Evolutionary conservation across 164 flowering plant genomes (phyloP), one percentile per base, ranked within the genome.

Genomic region (Chimonanthus praecox): DNA sequence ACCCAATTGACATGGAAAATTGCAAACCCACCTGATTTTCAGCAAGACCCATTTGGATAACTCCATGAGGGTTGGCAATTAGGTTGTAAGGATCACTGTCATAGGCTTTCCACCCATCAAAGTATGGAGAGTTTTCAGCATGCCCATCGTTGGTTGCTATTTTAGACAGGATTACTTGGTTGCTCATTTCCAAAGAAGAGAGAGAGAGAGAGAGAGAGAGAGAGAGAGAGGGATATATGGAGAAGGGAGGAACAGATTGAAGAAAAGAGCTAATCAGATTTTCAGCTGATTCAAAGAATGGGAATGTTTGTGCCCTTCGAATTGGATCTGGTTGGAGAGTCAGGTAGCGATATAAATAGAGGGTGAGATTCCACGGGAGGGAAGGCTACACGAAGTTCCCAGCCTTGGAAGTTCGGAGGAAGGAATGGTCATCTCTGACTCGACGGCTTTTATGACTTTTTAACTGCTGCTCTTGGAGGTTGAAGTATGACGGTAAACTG

Each of bases 31-130:
- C 65, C 78, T 78, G 83, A 73, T 81, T 81, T 81, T 81, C 83
- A 20, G 83, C 79, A 47, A 81, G 83, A 70, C 81, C 83, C 83
- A 81, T 81, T 21, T 81, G 83, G 49, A 81, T 81, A 21, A 81
- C 81, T 2, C 83, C 83, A 7, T 15, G 18, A 44, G 77, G 80
- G 68, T 81, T 81, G 4, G 73, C 18, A 18, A 68, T 75, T 16
- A 64, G 77, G 50, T 81, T 73, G 58, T 49, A 81, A 11, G 83
- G 83, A 78, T 81, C 64, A 44, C 46, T 68, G 33, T 81, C 83
- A 11, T 81, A 81, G 2, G 83, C 83, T 50, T 81, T 81, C 83
- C 83, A 81, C 13, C 83, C 83, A 46, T 75, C 83, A 45, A 81
- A 81, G 64, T 78, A 81, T 58, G 79, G 67, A 1, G 83, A 81